Conservation (phyloP, 768 basidiomycete genomes). For the Hirschioporus abietinus region DNA sequence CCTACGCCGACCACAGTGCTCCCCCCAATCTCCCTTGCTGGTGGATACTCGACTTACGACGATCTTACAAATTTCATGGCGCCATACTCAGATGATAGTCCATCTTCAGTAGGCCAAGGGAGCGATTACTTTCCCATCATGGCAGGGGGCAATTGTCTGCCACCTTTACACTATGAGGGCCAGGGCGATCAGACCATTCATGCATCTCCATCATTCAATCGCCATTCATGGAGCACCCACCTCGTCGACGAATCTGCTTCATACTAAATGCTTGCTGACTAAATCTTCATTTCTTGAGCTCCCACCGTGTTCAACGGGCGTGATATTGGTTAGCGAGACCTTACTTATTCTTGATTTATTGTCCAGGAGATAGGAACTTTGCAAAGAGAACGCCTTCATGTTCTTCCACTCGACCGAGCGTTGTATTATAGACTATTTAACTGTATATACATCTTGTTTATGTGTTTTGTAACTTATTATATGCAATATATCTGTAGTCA, state of each 20-base stretch:
- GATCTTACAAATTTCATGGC: background rate
- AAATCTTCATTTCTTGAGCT: background rate
- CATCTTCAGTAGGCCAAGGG: background rate
- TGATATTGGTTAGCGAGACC: background rate
- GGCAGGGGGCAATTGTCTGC: background rate
- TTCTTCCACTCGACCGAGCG: background rate
- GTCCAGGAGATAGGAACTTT: background rate
- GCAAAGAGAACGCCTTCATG: background rate
- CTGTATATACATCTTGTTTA: background rate
- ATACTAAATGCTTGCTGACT: background rate
- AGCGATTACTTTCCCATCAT: background rate
- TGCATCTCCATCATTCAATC: background rate
- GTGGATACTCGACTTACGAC: background rate
- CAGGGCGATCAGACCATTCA: background rate
- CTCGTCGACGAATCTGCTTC: background rate
- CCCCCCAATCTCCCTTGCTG: constrained; percentile 3
- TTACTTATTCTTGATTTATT: constrained; percentile 1
- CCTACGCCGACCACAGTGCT: background rate
- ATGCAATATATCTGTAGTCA: background rate
- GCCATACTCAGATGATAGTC: background rate
- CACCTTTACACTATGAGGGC: background rate
- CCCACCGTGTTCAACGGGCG: background rate
- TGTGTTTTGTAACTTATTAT: background rate
- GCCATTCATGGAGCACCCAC: background rate
- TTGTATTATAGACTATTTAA: background rate